Evolutionary conservation across 768 basidiomycete genomes (phyloP).

Genomic region (Lentinus brumalis): DNA sequence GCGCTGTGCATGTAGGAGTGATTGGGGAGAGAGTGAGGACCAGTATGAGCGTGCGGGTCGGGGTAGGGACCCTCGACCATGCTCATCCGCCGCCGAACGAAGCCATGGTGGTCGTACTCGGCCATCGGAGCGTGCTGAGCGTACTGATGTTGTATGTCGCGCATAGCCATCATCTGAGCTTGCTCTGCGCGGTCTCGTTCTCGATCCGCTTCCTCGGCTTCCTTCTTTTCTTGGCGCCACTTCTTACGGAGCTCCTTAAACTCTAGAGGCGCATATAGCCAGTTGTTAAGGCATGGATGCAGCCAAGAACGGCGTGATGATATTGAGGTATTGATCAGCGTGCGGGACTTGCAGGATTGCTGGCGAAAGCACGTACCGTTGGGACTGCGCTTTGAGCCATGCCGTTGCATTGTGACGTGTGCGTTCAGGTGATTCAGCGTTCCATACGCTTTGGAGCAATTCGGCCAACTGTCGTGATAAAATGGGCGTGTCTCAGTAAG

Average conservation of each 20-base stretch:
- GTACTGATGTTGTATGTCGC: constrained; percentile 11
- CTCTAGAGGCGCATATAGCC: constrained; percentile 51
- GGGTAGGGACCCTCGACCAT: constrained; percentile 16
- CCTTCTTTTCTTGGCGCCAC: constrained; percentile 94
- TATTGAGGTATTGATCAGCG: constrained; percentile 18
- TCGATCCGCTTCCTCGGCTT: constrained; percentile 38
- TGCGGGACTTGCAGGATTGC: background rate
- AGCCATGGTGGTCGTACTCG: constrained; percentile 16
- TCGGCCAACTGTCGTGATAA: constrained; percentile 30
- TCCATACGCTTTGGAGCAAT: constrained; percentile 81
- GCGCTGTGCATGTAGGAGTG: constrained; percentile 15
- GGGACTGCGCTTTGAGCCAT: constrained; percentile 88
- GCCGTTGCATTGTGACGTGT: constrained; percentile 98
- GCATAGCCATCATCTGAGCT: constrained; percentile 12
- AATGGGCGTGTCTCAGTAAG: constrained; percentile 6
- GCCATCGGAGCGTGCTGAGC: constrained; percentile 10
- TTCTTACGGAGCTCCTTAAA: constrained; percentile 97
- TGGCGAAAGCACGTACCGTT: constrained; percentile 60
- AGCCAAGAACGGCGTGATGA: background rate
- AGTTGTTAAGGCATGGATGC: background rate
- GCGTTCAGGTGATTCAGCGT: constrained; percentile 97
- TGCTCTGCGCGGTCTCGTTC: constrained; percentile 25
- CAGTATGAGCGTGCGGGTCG: constrained; percentile 17
- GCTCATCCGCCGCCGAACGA: constrained; percentile 15
- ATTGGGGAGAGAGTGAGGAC: constrained; percentile 11